phyloP scores from a whole-genome alignment of 768 basidiomycete species.

The Collybia mongolica region DNA sequence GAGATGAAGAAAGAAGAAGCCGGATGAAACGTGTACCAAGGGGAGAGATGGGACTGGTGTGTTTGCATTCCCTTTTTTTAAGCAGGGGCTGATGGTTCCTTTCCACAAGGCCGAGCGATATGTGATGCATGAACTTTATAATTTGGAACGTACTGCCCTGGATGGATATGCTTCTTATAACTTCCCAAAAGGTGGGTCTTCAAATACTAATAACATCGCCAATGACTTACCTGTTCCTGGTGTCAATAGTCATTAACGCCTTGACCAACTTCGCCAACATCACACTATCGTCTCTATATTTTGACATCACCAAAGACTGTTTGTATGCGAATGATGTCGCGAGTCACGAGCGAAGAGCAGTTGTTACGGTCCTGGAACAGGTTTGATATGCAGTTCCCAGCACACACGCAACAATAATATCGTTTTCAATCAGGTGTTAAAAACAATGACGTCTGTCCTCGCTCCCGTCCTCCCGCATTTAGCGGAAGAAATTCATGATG shows the following conservation, averaged over 20 bases:
- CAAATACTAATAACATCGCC: conserved; percentile 9
- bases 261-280: conserved; percentile 78
- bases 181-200: conserved; percentile 72
- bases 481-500: conserved; percentile 81
- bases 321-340: conserved; percentile 69
- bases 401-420: background rate
- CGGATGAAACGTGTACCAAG: conserved; percentile 34
- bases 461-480: conserved; percentile 90
- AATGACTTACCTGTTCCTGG: background rate
- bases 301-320: conserved; percentile 88
- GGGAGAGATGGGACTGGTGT: conserved; percentile 62
- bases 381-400: conserved; percentile 34
- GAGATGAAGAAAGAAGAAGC: conserved; percentile 29
- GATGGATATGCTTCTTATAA: conserved; percentile 72
- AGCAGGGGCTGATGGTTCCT: background rate
- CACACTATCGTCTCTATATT: conserved; percentile 87
- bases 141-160: conserved; percentile 64
- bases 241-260: conserved; percentile 59
- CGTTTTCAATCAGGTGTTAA: conserved; percentile 51
- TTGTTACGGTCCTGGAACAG: conserved; percentile 70
- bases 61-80: conserved; percentile 19
- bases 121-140: conserved; percentile 81
- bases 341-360: conserved; percentile 55
- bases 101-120: conserved; percentile 71
- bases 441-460: conserved; percentile 65